Conservation (phyloP, 345 rosid species). For the Boechera retrofracta region DNA sequence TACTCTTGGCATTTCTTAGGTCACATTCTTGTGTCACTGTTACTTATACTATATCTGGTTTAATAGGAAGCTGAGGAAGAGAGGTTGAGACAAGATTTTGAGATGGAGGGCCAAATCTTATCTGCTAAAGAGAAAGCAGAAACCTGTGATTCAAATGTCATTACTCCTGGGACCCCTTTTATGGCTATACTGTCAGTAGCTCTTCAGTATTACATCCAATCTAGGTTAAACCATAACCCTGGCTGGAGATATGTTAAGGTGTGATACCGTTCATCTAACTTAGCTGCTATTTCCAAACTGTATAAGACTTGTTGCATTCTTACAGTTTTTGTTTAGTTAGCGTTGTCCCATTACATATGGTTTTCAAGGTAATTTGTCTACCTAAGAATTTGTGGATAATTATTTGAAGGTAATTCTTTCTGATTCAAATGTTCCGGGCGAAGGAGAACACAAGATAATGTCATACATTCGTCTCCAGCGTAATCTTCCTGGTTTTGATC, state of each 20-base stretch:
- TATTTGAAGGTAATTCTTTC: slow-evolving; percentile 96
- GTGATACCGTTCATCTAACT: slow-evolving; percentile 39
- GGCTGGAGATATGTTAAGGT: slow-evolving; percentile 94
- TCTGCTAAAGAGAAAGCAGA: slow-evolving; percentile 75
- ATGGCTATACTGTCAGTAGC: slow-evolving; percentile 92
- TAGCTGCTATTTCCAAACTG: slow-evolving; percentile 20
- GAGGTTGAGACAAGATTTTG: slow-evolving; percentile 79
- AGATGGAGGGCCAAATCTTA: slow-evolving; percentile 64
- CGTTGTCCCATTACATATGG: slow-evolving; percentile 44
- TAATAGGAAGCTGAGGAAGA: slow-evolving; percentile 93
- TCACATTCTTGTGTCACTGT: slow-evolving; percentile 18
- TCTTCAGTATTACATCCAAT: slow-evolving; percentile 85
- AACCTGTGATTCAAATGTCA: slow-evolving; percentile 92
- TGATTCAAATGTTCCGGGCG: slow-evolving; percentile 95
- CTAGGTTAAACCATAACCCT: slow-evolving; percentile 80
- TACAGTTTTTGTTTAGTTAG: slow-evolving; percentile 43
- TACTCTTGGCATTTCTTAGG: slow-evolving; percentile 20
- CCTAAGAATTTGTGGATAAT: slow-evolving; percentile 65
- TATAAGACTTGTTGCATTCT: slow-evolving; percentile 7
- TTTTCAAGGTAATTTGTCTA: slow-evolving; percentile 61
- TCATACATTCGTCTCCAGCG: slow-evolving; percentile 89
- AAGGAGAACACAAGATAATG: slow-evolving; percentile 99
- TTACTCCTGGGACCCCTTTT: slow-evolving; percentile 95
- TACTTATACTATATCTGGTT: slow-evolving; percentile 20
- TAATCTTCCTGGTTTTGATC: slow-evolving; percentile 81